Evolutionary conservation across 805 yeast species (phyloP), one percentile per base, ranked within the genome.

Genomic region (Scheffersomyces ergatensis): DNA sequence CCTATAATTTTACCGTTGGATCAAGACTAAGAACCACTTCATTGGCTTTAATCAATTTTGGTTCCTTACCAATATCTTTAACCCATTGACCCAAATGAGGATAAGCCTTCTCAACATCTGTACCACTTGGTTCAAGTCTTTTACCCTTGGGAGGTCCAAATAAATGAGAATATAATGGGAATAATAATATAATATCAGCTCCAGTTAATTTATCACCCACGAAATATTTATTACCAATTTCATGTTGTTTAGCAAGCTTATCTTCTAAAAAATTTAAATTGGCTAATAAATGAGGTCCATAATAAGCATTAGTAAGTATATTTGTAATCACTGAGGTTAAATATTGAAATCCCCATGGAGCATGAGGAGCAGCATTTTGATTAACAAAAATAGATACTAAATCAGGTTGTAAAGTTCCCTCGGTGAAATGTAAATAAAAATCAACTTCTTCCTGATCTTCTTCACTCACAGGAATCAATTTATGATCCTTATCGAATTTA

Each of bases 371-470:
- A 2, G 70, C 68, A 18, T 60, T 60, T 3, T 67, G 55, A 63
- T 66, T 57, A 63, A 69, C 58, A 42, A 58, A 54, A 47, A 70
- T 54, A 4, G 69, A 41, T 36, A 68, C 60, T 39, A 76, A 53
- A 6, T 72, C 60, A n/a, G 78, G 80, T 53, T 77, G 81, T 16
- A 84, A 56, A 15, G 85, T 72, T 0, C 82, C 87, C 55, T 85
- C 92, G 11, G 76, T 56, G 49, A 75, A 79, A 51, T 78, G 79
- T 34, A 80, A 55, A 45, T 63, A 79, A 54, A 76, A 82, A 44
- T 78, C 77, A 24, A 79, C 72, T 37, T 62, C 46, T 13, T 73
- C 70, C 31, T 58, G 60, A 20, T 74, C 76, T 7, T 63, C 66
- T 7, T 60, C 72, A 24, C 45, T 46, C 0, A 37, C 23, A 1